A percentile compares a stretch with the other conserved stretches of the same genome.
phyloP scores from a whole-genome alignment of 2,329 filamentous ascomycete genomes.

The Aspergillus sp. region DNA sequence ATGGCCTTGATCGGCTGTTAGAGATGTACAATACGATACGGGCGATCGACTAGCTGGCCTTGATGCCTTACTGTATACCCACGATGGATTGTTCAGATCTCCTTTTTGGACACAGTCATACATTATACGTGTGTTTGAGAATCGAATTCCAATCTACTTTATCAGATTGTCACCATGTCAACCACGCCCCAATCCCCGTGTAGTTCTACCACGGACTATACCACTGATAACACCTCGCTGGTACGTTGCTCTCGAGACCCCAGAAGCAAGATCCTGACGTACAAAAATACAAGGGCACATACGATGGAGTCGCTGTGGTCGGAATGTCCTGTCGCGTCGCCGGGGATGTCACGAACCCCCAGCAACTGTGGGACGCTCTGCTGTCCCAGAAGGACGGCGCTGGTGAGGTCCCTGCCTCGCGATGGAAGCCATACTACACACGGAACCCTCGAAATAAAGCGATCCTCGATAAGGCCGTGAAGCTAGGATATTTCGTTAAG shows the following conservation, averaged over 20 bases:
- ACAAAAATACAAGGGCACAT: not conserved
- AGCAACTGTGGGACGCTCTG: not conserved
- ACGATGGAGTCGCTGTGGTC: not conserved
- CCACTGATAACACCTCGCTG: not conserved
- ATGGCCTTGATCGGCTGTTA: too few relatives aligned
- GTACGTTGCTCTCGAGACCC: not conserved
- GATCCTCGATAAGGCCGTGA: not conserved
- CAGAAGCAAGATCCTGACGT: too few relatives aligned
- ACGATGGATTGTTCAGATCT: too few relatives aligned
- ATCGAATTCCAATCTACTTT: too few relatives aligned
- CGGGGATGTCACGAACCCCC: not conserved
- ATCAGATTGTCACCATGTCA: not conserved
- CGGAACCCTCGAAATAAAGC: not conserved
- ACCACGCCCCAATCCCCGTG: not conserved
- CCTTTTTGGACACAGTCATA: too few relatives aligned
- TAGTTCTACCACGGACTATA: not conserved
- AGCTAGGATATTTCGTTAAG: slow-evolving; percentile 32
- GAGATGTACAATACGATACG: too few relatives aligned
- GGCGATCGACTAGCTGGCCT: too few relatives aligned
- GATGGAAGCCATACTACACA: not conserved
- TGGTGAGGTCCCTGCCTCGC: not conserved
- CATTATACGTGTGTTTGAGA: too few relatives aligned
- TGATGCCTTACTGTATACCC: too few relatives aligned
- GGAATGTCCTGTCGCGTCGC: not conserved
- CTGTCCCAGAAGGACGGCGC: not conserved